Conservation (phyloP, 805 yeast genomes). For the Yamadazyma philogaea region DNA sequence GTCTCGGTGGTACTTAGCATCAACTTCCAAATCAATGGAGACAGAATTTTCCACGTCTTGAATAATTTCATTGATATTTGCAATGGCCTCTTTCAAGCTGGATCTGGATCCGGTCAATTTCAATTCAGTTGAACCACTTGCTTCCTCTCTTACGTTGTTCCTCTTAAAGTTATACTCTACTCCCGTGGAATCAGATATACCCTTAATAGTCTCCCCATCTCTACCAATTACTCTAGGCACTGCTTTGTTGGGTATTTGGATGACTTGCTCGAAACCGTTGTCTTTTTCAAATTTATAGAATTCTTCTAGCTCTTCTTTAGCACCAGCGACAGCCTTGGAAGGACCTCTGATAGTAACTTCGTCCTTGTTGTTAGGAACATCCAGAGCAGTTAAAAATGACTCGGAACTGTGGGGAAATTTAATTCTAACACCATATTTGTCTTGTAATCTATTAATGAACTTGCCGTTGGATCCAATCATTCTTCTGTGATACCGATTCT, state of each 20-base stretch:
- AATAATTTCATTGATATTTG: slow-evolving; percentile 59
- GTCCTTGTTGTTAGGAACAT: slow-evolving; percentile 47
- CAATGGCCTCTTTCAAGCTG: slow-evolving; percentile 69
- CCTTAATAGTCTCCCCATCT: slow-evolving; percentile 77
- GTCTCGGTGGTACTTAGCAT: slow-evolving; percentile 68
- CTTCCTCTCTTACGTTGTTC: slow-evolving; percentile 43
- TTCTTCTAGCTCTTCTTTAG: slow-evolving; percentile 79
- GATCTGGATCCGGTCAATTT: slow-evolving; percentile 74
- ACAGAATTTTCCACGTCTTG: slow-evolving; percentile 61
- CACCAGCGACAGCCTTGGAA: slow-evolving; percentile 80
- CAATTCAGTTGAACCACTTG: slow-evolving; percentile 54
- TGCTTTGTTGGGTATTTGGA: slow-evolving; percentile 69
- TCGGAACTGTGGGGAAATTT: slow-evolving; percentile 58
- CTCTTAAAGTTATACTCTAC: slow-evolving; percentile 50
- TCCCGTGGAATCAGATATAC: slow-evolving; percentile 68
- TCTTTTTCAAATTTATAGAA: slow-evolving; percentile 83
- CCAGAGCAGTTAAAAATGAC: slow-evolving; percentile 19
- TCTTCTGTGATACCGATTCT: slow-evolving; percentile 72
- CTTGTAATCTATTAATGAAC: slow-evolving; percentile 80
- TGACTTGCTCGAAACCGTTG: slow-evolving; percentile 65
- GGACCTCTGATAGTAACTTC: slow-evolving; percentile 83
- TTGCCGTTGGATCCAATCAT: slow-evolving; percentile 82
- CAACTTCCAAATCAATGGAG: slow-evolving; percentile 59
- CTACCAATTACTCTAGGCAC: slow-evolving; percentile 88
- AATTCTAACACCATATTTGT: slow-evolving; percentile 79